Evolutionary conservation across 2,329 filamentous ascomycete species (phyloP), one percentile per base, ranked within the genome.

Genomic region (Colletotrichum simmondsii): DNA sequence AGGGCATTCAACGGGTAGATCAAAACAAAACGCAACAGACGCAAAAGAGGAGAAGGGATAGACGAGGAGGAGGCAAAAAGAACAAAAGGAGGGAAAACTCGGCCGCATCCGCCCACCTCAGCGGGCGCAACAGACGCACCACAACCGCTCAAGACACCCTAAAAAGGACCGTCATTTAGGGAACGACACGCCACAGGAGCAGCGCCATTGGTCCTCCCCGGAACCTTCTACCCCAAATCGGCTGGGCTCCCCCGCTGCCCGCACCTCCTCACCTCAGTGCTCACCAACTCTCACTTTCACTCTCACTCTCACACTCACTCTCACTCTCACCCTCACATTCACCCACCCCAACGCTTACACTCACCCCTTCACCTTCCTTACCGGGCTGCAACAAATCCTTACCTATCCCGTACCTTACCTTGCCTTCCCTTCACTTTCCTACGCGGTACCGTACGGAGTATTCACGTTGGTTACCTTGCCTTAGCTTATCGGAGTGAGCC

Each of bases 111-210:
- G 59, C 65, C 59, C 68, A 64, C 42, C 28, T 12, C 65, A 69
- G 65, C 70, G 70, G 70, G 70, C 70, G 70, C 70, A 72, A 65
- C 59, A 70, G 66, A 70, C 70, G 65, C 65, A 63, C 70, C 69
- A 65, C 65, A 70, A 46, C 53, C 65, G 65, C 65, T 42, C 58
- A 59, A 69, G 53, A 54, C 52, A 60, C 60, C 42, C 69, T 59
- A 56, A 52, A 69, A 61, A 59, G 46, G 65, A 66, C 54, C 46
- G 46, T 26, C 24, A 16, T 42, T 59, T 19, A 65, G 53, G 54
- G 65, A 49, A 49, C 42, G 42, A 49, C 42, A 49, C 42, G 42
- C 42, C 53, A 64, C 65, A 54, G 59, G 59, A 59, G 52, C 65
- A 22, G n/a, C 37, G 8, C 46, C 42, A 71, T 67, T 61, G 63